phyloP scores from a whole-genome alignment of 2,329 filamentous ascomycete genomes.

The Stachybotrys echinatus region DNA sequence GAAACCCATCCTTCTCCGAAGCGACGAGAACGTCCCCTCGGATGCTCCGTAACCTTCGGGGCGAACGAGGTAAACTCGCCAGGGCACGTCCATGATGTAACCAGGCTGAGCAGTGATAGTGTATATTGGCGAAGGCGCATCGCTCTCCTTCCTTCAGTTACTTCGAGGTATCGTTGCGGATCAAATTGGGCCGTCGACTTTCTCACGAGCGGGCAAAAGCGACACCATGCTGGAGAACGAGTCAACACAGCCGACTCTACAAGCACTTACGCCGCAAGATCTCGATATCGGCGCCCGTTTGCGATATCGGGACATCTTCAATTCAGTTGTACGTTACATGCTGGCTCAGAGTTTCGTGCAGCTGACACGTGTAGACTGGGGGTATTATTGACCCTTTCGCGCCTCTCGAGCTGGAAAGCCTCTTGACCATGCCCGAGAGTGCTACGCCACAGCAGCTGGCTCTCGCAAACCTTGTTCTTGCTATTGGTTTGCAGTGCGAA shows the following conservation, averaged over 20 bases:
- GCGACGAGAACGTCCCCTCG: conserved; percentile 12
- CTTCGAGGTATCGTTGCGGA: conserved; percentile 10
- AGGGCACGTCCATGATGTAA: not conserved
- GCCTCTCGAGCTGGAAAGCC: not conserved
- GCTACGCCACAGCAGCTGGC: conserved; percentile 8
- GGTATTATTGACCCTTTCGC: not conserved
- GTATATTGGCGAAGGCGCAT: conserved; percentile 44
- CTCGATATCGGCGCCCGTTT: conserved; percentile 1
- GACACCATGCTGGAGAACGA: conserved; percentile 21
- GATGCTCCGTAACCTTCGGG: conserved; percentile 47
- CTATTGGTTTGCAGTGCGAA: conserved; percentile 18
- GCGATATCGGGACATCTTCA: conserved; percentile 10
- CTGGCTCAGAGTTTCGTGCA: not conserved
- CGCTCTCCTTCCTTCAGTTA: conserved; percentile 48
- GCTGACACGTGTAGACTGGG: not conserved
- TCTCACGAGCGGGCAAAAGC: conserved; percentile 19
- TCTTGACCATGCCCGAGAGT: not conserved
- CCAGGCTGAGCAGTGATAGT: conserved; percentile 23
- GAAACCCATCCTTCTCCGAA: conserved; percentile 3
- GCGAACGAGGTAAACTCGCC: conserved; percentile 38
- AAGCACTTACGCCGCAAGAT: not conserved
- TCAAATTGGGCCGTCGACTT: conserved; percentile 17
- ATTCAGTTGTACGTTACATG: conserved; percentile 8
- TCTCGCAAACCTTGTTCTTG: conserved; percentile 12
- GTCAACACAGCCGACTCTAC: conserved; percentile 7